Evolutionary conservation across 768 basidiomycete species (phyloP), one percentile per base, ranked within the genome.

Genomic region (Leccinum truebloodii): DNA sequence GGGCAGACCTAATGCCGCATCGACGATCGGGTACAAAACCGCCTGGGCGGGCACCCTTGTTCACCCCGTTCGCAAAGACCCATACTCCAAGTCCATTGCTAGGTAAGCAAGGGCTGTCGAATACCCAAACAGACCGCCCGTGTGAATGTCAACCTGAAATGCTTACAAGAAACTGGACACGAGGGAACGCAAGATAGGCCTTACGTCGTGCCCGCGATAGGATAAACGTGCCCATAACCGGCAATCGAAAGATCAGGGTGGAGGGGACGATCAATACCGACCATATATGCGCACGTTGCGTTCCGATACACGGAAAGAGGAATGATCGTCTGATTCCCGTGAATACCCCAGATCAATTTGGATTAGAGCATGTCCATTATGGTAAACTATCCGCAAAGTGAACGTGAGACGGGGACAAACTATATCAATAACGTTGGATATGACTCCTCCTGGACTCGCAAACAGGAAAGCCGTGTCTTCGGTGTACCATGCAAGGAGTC

Each of bases 391-490:
- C 80, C 81, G 62, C 9, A 44, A 44, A 30, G 18, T 10, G 8
- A 32, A 24, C 16, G 61, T 3, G 8, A 6, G 30, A 30, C 30
- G 30, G 8, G 30, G 14, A 63, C 77, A 10, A 30, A 78, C 81
- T 76, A 83, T 72, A 46, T 83, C 81, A 16, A 73, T 58, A 0
- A 69, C 74, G 22, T 62, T 79, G 32, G 80, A 79, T 28, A 81
- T 78, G n/a, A 82, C 41, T 1, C 80, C 81, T 2, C 78, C 79
- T 1, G 80, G 60, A 6, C 81, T 80, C 3, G 78, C 76, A 10
- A 66, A 60, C 18, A 72, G 30, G 0, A 69, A 63, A 4, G 57
- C 65, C 6, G 22, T 58, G 0, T 72, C 63, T 52, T 77, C 75
- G 1, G 59, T 61, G 24, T 75, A 69, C 61, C 67, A 73, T 30